These are phyloP conservation scores for Malania oleifera DNA, from an alignment of 164 flowering plant genomes.

Conservation along the genomic window DNA sequence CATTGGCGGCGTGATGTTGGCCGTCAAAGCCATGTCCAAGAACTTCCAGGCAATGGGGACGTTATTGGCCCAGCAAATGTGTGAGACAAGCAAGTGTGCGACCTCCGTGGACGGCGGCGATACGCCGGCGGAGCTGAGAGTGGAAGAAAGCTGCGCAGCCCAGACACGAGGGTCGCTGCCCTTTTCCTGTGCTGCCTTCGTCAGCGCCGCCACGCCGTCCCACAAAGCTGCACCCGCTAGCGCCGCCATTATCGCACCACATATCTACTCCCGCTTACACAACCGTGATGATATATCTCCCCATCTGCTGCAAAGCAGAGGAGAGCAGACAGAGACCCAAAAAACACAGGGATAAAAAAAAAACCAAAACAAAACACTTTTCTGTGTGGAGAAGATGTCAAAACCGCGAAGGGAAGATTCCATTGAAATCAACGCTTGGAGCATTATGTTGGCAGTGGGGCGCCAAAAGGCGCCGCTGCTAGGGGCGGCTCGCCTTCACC, in stretches of 20 bases:
- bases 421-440: too few species aligned
- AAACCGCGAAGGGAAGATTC: too few species aligned
- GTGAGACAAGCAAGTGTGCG: constrained; percentile 49
- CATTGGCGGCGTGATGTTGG: constrained; percentile 44
- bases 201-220: constrained; percentile 41
- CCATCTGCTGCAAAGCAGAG: too few species aligned
- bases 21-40: constrained; percentile 46
- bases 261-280: too few species aligned
- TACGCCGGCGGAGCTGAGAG: constrained; percentile 42
- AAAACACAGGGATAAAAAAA: too few species aligned
- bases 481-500: too few species aligned
- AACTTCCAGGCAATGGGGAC: constrained; percentile 58
- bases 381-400: too few species aligned
- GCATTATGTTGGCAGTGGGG: too few species aligned
- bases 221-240: constrained; percentile 18
- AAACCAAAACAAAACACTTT: too few species aligned
- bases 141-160: constrained; percentile 40
- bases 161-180: constrained; percentile 42
- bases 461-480: too few species aligned
- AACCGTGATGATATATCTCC: too few species aligned
- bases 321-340: too few species aligned
- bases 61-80: constrained; percentile 53
- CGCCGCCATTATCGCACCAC: constrained; percentile 19
- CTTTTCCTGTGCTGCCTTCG: constrained; percentile 43
- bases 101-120: constrained; percentile 45